phyloP scores from a whole-genome alignment of 2,329 filamentous ascomycete species.

The Colletotrichum sp. region DNA sequence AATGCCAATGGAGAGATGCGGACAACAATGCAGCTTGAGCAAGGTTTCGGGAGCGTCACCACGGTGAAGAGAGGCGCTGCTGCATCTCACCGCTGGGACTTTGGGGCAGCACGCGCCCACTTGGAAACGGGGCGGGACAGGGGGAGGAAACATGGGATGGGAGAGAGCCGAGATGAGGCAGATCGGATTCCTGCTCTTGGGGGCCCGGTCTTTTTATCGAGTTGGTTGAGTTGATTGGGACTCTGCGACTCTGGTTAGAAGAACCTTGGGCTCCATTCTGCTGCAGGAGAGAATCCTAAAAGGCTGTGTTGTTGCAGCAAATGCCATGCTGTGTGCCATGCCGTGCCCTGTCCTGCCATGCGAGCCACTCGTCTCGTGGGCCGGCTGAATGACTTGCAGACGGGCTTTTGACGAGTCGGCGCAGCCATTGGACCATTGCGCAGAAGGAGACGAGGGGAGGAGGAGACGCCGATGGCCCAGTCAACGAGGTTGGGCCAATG shows the following conservation, averaged over 20 bases:
- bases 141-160: slow-evolving; percentile 7
- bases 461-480: not conserved
- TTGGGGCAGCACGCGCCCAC: not conserved
- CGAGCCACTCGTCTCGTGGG: not conserved
- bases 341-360: not conserved
- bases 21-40: not conserved
- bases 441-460: not conserved
- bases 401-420: not conserved
- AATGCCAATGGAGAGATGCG: not conserved
- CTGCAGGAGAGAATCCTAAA: not conserved
- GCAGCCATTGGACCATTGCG: not conserved
- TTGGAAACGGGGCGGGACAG: not conserved
- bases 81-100: slow-evolving; percentile 11
- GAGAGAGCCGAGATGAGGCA: slow-evolving; percentile 14
- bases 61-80: not conserved
- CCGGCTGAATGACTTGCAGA: not conserved
- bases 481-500: not conserved
- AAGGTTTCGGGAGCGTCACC: slow-evolving; percentile 9
- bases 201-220: not conserved
- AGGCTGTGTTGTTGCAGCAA: not conserved
- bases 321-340: not conserved
- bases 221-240: not conserved
- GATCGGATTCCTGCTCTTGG: slow-evolving; percentile 10
- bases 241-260: not conserved
- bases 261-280: not conserved